A percentile compares a stretch with the other conserved stretches of the same genome.
These are phyloP conservation scores for Cajanus cajan DNA, from an alignment of 306 rosid species.

Conservation along the genomic window DNA sequence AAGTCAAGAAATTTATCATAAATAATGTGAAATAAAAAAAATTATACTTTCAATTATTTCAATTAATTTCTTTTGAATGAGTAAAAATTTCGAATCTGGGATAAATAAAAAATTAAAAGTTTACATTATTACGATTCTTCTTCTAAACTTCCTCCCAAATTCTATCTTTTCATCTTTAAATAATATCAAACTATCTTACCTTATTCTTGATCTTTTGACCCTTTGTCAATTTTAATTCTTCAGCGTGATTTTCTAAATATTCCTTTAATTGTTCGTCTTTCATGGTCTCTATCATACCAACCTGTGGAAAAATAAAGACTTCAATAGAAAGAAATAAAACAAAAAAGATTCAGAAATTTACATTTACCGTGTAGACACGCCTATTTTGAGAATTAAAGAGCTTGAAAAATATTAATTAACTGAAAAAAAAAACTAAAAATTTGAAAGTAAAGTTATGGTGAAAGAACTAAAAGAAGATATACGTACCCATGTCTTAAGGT, in stretches of 20 bases:
- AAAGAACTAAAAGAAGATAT: too few relatives aligned
- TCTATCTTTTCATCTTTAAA: background rate
- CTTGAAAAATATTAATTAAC: background rate
- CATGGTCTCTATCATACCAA: constrained; percentile 32
- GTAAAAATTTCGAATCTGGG: too few relatives aligned
- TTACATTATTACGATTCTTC: too few relatives aligned
- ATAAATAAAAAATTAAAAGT: too few relatives aligned
- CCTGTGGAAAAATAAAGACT: background rate
- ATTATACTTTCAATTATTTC: too few relatives aligned
- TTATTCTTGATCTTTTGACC: constrained; percentile 9
- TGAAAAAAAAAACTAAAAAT: too few relatives aligned
- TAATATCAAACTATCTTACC: constrained; percentile 23
- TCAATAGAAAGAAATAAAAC: background rate
- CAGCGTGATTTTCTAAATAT: constrained; percentile 20
- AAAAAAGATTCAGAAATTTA: background rate
- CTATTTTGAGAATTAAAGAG: background rate
- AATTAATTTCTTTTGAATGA: too few relatives aligned
- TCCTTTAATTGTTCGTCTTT: constrained; percentile 22
- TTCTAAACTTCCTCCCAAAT: background rate
- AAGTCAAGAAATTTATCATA: too few relatives aligned
- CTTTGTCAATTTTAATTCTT: background rate
- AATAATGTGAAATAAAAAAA: too few relatives aligned
- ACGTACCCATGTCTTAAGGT: constrained; percentile 37
- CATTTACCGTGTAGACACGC: background rate
- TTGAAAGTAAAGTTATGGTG: too few relatives aligned